Evolutionary conservation across 768 basidiomycete species (phyloP), one percentile per base, ranked within the genome.

Genomic region (Porphyrellus cyaneotinctus): DNA sequence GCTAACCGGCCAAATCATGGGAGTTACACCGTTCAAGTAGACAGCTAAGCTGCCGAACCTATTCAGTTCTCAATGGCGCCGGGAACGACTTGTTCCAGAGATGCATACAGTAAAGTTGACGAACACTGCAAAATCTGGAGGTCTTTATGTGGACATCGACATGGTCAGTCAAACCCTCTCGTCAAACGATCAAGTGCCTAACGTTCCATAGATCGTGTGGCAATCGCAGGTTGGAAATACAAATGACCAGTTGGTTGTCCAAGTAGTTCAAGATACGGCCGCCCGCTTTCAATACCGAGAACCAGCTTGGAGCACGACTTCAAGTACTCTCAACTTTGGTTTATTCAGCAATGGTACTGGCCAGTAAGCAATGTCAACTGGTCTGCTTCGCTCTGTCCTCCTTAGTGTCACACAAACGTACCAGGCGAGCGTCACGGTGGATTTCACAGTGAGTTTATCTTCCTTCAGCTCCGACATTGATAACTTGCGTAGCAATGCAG

Each of bases 1-100:
- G 74, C 78, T 2, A 76, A 77, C 48, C 71, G 79, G 22, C 36
- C 50, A 7, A 78, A 78, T 48, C 77, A 80, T 57, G 79, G 81
- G 0, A 58, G 48, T 12, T 83, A 72, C 57, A 65, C 67, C 30
- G 70, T 81, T 37, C 62, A 65, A 28, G 60, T 81, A 1, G 79
- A 83, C 62, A 51, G 65, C n/a, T n/a, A n/a, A n/a, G n/a, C n/a
- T n/a, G n/a, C 26, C 57, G 43, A 11, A 53, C 51, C 28, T 73
- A 63, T 41, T 50, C 66, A 14, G 43, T 53, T 24, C 47, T 54
- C 18, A 69, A 69, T 50, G 78, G 77, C 12, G 37, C 53, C 11
- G 47, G 44, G 31, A 61, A 59, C 38, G 43, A 58, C 30, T 18
- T 61, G 18, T 81, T 75, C 56, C 77, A 79, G 71, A 57, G 5